Base-by-base conservation (phyloP, 2,329 filamentous ascomycete species). In the Fusarium redolens region DNA sequence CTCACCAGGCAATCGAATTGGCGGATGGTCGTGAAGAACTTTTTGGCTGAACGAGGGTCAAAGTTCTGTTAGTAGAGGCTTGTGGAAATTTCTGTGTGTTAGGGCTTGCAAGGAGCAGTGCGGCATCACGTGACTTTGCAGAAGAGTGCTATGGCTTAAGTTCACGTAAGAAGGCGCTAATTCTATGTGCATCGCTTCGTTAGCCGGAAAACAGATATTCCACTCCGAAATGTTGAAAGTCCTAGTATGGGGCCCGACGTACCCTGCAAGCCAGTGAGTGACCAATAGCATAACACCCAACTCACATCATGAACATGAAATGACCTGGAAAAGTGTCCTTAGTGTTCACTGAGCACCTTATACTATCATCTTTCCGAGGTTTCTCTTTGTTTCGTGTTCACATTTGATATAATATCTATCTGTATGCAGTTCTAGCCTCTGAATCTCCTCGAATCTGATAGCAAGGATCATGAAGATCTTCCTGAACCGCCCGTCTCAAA, bases 1-100 rank as follows among this genome's bases (percentile, higher is more conserved):
- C 76, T 85, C 84, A 86, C 83, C 84, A 85, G 83, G 82, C 83
- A 85, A 85, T 86, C 84, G 82, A 79, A 78, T 83, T 82, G 82
- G 76, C 81, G 79, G 78, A 78, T 81, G 78, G 66, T 82, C 78
- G 76, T 78, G 81, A 74, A 48, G 80, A 82, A 82, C 79, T 81
- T 83, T 82, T 81, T 77, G 71, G 70, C 73, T 69, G 74, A 74
- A 69, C 70, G 74, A 75, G 61, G 72, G 72, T 76, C 51, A 74
- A 78, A 79, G 78, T 65, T 78, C 79, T 78, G 80, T 72, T 30
- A 30, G 48, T 35, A 31, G 48, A 35, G 48, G 31, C 7, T 51
- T 35, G 25, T 51, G 48, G 48, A 30, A 51, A 51, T 30, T 51
- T 30, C 48, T 30, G n/a, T 15, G 18, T 12, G n/a, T 51, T 51